Conservation (phyloP, 768 basidiomycete genomes). For the Naganishia antarctica region DNA sequence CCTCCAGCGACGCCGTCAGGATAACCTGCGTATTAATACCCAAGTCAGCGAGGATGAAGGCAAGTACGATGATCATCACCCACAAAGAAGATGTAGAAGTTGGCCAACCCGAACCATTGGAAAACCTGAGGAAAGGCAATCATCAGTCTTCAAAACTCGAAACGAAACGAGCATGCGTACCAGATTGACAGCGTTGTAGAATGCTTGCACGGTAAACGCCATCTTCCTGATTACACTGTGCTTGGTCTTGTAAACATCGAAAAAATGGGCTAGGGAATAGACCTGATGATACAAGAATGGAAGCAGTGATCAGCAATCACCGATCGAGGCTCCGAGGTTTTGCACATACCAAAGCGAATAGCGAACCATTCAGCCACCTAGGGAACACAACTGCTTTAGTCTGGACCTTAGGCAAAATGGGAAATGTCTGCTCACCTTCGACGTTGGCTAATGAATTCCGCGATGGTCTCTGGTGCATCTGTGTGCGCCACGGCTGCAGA, state of each 20-base stretch:
- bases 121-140: slow-evolving; percentile 53
- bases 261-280: slow-evolving; percentile 82
- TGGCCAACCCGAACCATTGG: slow-evolving; percentile 93
- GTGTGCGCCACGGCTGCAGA: slow-evolving; percentile 82
- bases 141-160: background rate
- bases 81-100: slow-evolving; percentile 91
- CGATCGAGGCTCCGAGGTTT: background rate
- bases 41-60: no score
- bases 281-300: slow-evolving; percentile 49
- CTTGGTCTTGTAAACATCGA: slow-evolving; percentile 72
- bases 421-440: slow-evolving; percentile 62
- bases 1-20: slow-evolving; percentile 80
- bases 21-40: no score
- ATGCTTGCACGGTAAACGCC: slow-evolving; percentile 69
- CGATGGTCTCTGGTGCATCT: slow-evolving; percentile 85
- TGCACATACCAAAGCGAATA: slow-evolving; percentile 68
- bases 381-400: slow-evolving; percentile 43
- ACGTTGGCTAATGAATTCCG: slow-evolving; percentile 90
- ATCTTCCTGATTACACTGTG: slow-evolving; percentile 73
- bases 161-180: background rate
- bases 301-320: background rate
- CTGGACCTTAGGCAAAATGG: slow-evolving; percentile 47
- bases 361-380: slow-evolving; percentile 64
- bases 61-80: no score
- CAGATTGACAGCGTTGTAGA: slow-evolving; percentile 81